Conservation (phyloP, 164 flowering plant genomes). For the Tinospora cordifolia region DNA sequence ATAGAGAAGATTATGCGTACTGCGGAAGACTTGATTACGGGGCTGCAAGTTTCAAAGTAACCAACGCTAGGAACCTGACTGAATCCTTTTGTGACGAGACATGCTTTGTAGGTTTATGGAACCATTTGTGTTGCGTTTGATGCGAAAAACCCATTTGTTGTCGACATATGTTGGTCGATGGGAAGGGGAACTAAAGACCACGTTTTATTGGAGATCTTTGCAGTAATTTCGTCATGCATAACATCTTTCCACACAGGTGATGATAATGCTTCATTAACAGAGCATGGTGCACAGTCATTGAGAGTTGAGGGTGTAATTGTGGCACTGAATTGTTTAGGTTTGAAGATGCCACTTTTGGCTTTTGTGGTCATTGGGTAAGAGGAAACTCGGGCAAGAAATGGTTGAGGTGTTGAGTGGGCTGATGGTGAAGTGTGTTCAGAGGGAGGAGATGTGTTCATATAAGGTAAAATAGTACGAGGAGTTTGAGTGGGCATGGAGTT, state of each 20-base stretch:
- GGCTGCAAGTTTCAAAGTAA: background rate
- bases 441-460: no score
- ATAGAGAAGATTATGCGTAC: no score
- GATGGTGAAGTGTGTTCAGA: no score
- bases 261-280: no score
- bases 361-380: background rate
- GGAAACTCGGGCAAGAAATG: no score
- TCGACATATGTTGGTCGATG: background rate
- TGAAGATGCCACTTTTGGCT: background rate
- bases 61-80: background rate
- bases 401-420: no score
- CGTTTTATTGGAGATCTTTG: background rate
- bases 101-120: background rate
- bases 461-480: no score
- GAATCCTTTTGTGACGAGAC: background rate
- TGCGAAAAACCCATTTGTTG: background rate
- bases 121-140: background rate
- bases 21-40: background rate
- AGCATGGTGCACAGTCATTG: no score
- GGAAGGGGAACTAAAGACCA: background rate
- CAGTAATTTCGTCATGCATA: background rate
- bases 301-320: background rate
- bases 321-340: background rate
- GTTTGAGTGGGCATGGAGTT: no score
- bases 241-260: background rate